These are phyloP conservation scores for Yamadazyma spencermartinsiae DNA, from an alignment of 1,139 yeast species.

Conservation along the genomic window DNA sequence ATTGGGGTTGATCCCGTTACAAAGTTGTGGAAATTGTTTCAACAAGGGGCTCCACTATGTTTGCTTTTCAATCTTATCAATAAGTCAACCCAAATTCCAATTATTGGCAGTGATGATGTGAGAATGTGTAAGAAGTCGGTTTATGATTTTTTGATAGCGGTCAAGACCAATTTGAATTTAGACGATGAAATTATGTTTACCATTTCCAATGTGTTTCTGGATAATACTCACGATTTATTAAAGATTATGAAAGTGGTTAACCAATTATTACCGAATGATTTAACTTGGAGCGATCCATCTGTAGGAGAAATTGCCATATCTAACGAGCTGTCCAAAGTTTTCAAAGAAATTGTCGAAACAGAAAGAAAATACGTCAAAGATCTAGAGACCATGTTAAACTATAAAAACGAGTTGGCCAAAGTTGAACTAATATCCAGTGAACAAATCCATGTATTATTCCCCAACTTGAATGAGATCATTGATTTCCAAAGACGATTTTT, in stretches of 20 bases:
- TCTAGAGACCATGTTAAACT: constrained; percentile 68
- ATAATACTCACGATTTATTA: constrained; percentile 74
- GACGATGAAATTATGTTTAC: constrained; percentile 81
- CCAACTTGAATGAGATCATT: constrained; percentile 79
- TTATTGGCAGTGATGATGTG: constrained; percentile 72
- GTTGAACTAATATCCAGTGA: constrained; percentile 75
- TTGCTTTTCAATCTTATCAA: constrained; percentile 66
- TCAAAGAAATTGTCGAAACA: constrained; percentile 81
- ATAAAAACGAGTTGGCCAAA: constrained; percentile 64
- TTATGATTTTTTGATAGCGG: constrained; percentile 86
- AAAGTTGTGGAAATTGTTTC: constrained; percentile 82
- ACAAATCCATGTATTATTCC: constrained; percentile 78
- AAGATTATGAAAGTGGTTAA: constrained; percentile 73
- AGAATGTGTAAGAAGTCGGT: constrained; percentile 87
- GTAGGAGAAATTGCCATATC: constrained; percentile 34
- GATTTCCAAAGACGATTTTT: constrained; percentile 92
- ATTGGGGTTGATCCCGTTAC: constrained; percentile 88
- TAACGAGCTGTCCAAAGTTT: constrained; percentile 71
- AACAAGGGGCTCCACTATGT: constrained; percentile 92
- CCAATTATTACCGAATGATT: constrained; percentile 37
- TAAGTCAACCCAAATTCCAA: constrained; percentile 42
- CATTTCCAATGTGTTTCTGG: constrained; percentile 84
- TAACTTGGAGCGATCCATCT: constrained; percentile 15
- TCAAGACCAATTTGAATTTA: constrained; percentile 72
- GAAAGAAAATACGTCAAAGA: constrained; percentile 94